These are phyloP conservation scores for Saturnispora besseyi DNA, from an alignment of 805 yeast species.

Conservation along the genomic window DNA sequence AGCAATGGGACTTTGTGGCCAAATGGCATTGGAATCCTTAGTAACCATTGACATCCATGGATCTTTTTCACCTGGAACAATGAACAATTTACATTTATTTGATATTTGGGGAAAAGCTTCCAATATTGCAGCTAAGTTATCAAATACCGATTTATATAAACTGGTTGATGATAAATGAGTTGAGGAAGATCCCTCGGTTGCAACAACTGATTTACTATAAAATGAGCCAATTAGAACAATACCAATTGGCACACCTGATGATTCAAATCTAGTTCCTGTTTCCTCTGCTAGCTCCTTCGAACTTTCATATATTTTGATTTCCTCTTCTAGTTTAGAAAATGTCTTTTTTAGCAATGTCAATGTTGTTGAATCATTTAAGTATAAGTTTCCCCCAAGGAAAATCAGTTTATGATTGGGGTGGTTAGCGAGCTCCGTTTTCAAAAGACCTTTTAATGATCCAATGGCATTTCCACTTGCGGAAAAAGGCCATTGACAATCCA, in stretches of 20 bases:
- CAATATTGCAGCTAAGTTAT: slow-evolving; percentile 58
- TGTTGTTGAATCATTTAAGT: slow-evolving; percentile 49
- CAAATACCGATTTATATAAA: slow-evolving; percentile 59
- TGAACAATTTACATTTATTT: slow-evolving; percentile 46
- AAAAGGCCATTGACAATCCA: slow-evolving; percentile 46
- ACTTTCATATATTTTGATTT: slow-evolving; percentile 20
- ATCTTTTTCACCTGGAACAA: slow-evolving; percentile 86
- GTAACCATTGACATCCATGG: slow-evolving; percentile 80
- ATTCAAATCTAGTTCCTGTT: background rate
- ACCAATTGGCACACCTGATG: slow-evolving; percentile 30
- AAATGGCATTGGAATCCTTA: slow-evolving; percentile 47
- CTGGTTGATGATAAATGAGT: slow-evolving; percentile 42
- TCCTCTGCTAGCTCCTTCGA: slow-evolving; percentile 20
- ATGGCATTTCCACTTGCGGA: slow-evolving; percentile 45
- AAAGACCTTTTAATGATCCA: slow-evolving; percentile 39
- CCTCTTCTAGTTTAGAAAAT: slow-evolving; percentile 44
- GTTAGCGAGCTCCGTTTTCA: slow-evolving; percentile 42
- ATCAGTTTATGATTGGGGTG: slow-evolving; percentile 50
- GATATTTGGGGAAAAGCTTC: slow-evolving; percentile 49
- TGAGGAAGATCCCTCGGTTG: slow-evolving; percentile 42
- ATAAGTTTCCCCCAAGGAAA: slow-evolving; percentile 67
- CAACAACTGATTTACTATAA: slow-evolving; percentile 51
- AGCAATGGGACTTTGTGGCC: slow-evolving; percentile 76
- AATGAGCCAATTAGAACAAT: slow-evolving; percentile 83
- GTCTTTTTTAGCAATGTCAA: slow-evolving; percentile 60